Percentiles rank a stretch among this genome's conserved stretches.
Conservation (phyloP, 2,329 filamentous ascomycete genomes). For the Immersiporthe knoxdaviesiana region DNA sequence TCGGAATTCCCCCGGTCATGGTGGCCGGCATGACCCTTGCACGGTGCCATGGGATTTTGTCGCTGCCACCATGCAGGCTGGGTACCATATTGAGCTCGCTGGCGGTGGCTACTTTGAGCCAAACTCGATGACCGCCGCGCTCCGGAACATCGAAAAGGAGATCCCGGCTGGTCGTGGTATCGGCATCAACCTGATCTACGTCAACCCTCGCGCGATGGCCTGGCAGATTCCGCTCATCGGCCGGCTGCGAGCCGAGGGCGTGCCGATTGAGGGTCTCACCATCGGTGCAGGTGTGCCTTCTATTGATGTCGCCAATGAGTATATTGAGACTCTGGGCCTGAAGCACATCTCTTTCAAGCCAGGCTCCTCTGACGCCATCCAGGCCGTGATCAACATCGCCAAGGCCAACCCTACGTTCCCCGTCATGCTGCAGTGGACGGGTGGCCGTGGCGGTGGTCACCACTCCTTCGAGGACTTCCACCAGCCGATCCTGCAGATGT, state of each 20-base stretch:
- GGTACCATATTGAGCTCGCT: conserved; percentile 90
- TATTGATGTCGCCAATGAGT: conserved; percentile 89
- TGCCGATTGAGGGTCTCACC: conserved; percentile 88
- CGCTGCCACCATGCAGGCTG: conserved; percentile 88
- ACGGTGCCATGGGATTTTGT: conserved; percentile 93
- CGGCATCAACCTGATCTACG: conserved; percentile 87
- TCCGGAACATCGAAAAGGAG: conserved; percentile 80
- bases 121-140: conserved; percentile 79
- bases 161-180: conserved; percentile 88
- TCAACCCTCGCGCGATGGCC: conserved; percentile 84
- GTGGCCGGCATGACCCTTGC: conserved; percentile 90
- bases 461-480: conserved; percentile 97
- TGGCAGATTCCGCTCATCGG: conserved; percentile 90
- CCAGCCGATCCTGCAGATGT: conserved; percentile 88
- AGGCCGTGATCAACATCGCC: conserved; percentile 88
- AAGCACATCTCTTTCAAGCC: conserved; percentile 97
- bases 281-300: conserved; percentile 94
- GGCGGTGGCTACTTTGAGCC: conserved; percentile 89
- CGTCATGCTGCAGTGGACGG: conserved; percentile 93
- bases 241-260: conserved; percentile 78
- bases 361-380: conserved; percentile 84
- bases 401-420: conserved; percentile 93
- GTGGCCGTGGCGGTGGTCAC: conserved; percentile 89
- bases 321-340: conserved; percentile 88
- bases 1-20: conserved; percentile 85